These are phyloP conservation scores for Laguncularia racemosa DNA, from an alignment of 345 rosid species.

Conservation along the genomic window DNA sequence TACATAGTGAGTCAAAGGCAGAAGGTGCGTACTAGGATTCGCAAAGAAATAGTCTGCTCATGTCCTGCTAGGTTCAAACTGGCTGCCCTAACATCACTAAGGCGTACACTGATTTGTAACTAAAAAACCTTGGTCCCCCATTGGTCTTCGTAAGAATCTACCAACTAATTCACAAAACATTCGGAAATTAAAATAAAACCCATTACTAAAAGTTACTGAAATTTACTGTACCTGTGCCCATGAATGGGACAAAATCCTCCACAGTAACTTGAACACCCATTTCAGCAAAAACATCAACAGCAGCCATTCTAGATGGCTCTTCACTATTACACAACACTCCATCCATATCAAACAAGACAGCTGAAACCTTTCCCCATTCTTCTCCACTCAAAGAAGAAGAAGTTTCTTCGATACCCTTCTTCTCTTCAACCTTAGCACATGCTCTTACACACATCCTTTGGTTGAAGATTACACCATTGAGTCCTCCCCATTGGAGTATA, in stretches of 20 bases:
- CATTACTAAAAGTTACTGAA: too few species aligned
- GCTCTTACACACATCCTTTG: conserved; percentile 31
- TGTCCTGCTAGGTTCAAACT: too few species aligned
- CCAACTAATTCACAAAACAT: too few species aligned
- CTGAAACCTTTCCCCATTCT: conserved; percentile 82
- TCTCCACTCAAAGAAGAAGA: conserved; percentile 5
- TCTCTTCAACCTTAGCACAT: conserved; percentile 32
- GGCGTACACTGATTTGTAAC: too few species aligned
- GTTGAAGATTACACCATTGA: conserved; percentile 2
- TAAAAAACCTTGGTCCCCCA: too few species aligned
- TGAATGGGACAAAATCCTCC: conserved; percentile 88
- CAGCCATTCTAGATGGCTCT: conserved; percentile 85
- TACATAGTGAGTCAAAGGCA: too few species aligned
- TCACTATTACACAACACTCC: conserved; percentile 88
- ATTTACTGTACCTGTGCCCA: conserved; percentile 58
- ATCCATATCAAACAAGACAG: conserved; percentile 91
- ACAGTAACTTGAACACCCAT: conserved; percentile 76
- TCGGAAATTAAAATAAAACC: too few species aligned
- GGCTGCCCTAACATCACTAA: too few species aligned
- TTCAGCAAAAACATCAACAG: conserved; percentile 76
- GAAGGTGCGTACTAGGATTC: too few species aligned
- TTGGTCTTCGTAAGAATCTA: too few species aligned
- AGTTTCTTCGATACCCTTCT: conserved; percentile 11
- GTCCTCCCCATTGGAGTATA: conserved; percentile 11
- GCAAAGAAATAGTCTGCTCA: too few species aligned